Percentiles rank a stretch among this genome's conserved stretches.
Evolutionary conservation across 805 yeast species (phyloP).

Genomic region (Candida xyloterini): DNA sequence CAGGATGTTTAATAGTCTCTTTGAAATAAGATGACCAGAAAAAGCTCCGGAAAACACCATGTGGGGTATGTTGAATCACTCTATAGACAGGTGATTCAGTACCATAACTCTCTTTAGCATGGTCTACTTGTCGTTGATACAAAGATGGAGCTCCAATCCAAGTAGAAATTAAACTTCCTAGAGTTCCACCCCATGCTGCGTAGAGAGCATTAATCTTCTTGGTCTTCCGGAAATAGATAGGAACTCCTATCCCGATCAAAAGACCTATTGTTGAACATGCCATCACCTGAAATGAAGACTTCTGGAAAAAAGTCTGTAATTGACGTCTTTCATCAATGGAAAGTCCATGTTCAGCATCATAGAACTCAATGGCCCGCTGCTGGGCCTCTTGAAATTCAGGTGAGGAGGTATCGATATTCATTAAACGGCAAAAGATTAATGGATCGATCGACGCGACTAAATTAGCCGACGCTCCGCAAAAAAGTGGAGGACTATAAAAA

Average conservation of each 20-base stretch:
- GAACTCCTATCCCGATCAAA: constrained; percentile 40
- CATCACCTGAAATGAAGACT: constrained; percentile 38
- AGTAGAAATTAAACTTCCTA: constrained; percentile 32
- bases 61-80: constrained; percentile 27
- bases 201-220: constrained; percentile 38
- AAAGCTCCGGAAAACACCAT: constrained; percentile 24
- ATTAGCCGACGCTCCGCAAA: background rate
- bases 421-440: background rate
- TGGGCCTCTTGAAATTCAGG: constrained; percentile 35
- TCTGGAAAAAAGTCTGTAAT: constrained; percentile 38
- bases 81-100: constrained; percentile 22
- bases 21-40: constrained; percentile 53
- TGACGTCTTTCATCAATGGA: constrained; percentile 40
- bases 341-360: constrained; percentile 46
- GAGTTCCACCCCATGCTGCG: constrained; percentile 41
- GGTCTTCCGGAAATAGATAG: constrained; percentile 37
- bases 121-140: constrained; percentile 30
- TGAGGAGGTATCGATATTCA: constrained; percentile 10
- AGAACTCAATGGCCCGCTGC: constrained; percentile 43
- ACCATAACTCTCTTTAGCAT: constrained; percentile 30
- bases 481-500: background rate
- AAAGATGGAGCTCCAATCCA: constrained; percentile 31
- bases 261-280: constrained; percentile 25
- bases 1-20: constrained; percentile 49
- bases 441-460: constrained; percentile 7